Evolutionary conservation across 2,329 filamentous ascomycete genomes (phyloP).

Genomic region (Colletotrichum musae): DNA sequence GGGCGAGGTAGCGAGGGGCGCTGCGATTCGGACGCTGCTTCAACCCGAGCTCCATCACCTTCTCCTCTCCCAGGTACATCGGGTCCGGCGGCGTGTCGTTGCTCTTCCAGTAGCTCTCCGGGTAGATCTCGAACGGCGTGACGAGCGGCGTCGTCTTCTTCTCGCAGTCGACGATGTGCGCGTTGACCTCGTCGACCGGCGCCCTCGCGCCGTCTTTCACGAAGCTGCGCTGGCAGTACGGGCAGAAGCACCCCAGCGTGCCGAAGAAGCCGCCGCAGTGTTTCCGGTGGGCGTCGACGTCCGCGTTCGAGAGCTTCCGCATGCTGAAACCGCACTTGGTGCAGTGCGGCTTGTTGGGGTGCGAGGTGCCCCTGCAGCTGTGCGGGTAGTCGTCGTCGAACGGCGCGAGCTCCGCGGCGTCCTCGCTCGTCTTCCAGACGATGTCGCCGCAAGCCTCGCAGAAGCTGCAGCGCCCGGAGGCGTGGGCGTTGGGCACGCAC

Average conservation of each 20-base stretch:
- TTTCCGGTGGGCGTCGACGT: conserved; percentile 37
- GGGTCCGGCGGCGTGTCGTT: conserved; percentile 23
- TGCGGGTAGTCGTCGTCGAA: conserved; percentile 39
- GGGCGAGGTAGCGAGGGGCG: conserved; percentile 23
- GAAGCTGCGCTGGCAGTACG: conserved; percentile 41
- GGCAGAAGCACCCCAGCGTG: conserved; percentile 42
- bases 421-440: conserved; percentile 34
- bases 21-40: conserved; percentile 15
- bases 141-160: neutral
- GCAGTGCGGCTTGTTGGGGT: conserved; percentile 39
- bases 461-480: conserved; percentile 36
- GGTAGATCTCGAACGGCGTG: conserved; percentile 40
- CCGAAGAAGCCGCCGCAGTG: conserved; percentile 42
- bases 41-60: neutral
- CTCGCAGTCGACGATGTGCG: conserved; percentile 31
- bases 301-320: conserved; percentile 15
- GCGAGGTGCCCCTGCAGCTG: conserved; percentile 31
- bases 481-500: conserved; percentile 42
- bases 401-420: conserved; percentile 21
- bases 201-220: neutral
- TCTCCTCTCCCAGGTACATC: conserved; percentile 30
- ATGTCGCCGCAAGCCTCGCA: conserved; percentile 42
- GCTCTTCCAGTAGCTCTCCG: conserved; percentile 27
- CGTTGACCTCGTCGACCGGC: conserved; percentile 4
- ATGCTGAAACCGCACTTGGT: conserved; percentile 39